phyloP scores from a whole-genome alignment of 176 grass and related monocot genomes.

The Leersia perrieri region DNA sequence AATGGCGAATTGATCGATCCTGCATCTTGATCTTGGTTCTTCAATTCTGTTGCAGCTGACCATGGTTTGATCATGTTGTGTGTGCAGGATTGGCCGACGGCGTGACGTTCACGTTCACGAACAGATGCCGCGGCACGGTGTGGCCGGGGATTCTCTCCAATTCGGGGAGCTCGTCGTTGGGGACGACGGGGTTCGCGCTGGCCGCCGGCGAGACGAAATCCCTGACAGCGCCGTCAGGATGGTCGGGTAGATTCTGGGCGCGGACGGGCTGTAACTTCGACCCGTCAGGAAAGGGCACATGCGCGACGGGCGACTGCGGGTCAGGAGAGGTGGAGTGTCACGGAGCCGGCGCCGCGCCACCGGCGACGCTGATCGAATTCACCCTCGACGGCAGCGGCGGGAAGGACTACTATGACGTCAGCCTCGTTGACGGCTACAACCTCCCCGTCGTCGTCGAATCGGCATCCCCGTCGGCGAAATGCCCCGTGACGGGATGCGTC shows the following conservation, averaged over 20 bases:
- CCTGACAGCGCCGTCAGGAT: constrained; percentile 57
- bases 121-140: constrained; percentile 75
- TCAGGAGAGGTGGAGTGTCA: constrained; percentile 72
- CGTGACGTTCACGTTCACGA: constrained; percentile 83
- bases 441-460: constrained; percentile 70
- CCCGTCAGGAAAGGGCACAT: constrained; percentile 42
- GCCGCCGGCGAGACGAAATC: constrained; percentile 48
- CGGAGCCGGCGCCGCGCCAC: constrained; percentile 60
- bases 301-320: constrained; percentile 84
- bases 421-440: constrained; percentile 95
- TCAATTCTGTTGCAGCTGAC: not conserved
- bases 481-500: constrained; percentile 62
- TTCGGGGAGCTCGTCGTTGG: constrained; percentile 65
- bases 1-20: no score
- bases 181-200: constrained; percentile 79
- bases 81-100: constrained; percentile 41
- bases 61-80: not conserved
- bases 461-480: constrained; percentile 30
- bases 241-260: constrained; percentile 94
- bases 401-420: constrained; percentile 97
- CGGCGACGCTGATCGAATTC: constrained; percentile 83
- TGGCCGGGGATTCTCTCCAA: constrained; percentile 89
- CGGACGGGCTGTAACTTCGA: constrained; percentile 85
- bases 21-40: not conserved
- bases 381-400: constrained; percentile 51